These are phyloP conservation scores for Pistacia integerrima DNA, from an alignment of 345 rosid species.

Conservation along the genomic window DNA sequence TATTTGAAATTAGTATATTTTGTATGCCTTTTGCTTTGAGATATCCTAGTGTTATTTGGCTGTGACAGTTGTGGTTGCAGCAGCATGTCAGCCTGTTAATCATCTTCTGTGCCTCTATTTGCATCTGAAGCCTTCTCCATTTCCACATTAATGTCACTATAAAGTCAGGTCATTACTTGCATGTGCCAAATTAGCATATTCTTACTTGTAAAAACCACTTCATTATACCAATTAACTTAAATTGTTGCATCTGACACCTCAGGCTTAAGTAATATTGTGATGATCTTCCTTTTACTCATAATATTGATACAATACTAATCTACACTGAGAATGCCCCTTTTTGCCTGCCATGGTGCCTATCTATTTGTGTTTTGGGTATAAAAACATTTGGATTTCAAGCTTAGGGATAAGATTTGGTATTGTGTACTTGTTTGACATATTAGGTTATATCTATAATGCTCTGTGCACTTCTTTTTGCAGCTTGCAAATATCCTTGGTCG, in stretches of 20 bases:
- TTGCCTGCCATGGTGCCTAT: neutral
- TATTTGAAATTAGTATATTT: neutral
- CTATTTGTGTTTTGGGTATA: neutral
- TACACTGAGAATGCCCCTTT: neutral
- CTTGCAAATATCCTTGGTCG: slow-evolving; percentile 90
- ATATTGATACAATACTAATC: neutral
- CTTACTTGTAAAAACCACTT: neutral
- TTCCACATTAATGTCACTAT: neutral
- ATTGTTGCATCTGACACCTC: neutral
- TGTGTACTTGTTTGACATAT: neutral
- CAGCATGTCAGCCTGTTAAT: neutral
- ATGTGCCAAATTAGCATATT: neutral
- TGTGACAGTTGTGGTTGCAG: neutral
- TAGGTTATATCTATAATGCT: neutral
- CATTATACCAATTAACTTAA: neutral
- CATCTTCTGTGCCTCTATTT: slow-evolving; percentile 3
- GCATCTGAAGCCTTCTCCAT: neutral
- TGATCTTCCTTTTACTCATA: neutral
- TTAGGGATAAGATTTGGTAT: neutral
- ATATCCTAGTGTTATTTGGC: slow-evolving; percentile 6
- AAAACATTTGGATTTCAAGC: neutral
- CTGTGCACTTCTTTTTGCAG: slow-evolving; percentile 47
- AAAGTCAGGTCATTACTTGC: neutral
- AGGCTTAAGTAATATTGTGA: neutral
- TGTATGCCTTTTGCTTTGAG: neutral